phyloP scores from a whole-genome alignment of 1,139 yeast genomes.

The Geotrichum aggregatum region DNA sequence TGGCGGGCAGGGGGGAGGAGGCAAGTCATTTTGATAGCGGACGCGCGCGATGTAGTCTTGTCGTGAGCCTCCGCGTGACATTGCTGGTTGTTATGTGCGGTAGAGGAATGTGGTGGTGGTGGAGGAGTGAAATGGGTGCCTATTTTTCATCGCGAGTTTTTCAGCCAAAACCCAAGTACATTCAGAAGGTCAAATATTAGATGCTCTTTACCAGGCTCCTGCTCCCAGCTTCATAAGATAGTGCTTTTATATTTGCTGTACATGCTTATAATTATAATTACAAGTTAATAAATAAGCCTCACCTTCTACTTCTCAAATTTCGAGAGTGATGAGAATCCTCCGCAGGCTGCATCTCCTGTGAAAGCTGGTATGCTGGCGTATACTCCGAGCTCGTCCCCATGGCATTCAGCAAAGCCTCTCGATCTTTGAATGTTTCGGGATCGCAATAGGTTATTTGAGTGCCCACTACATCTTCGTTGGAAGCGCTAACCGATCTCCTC shows the following conservation, averaged over 20 bases:
- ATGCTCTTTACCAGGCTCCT: too few species aligned
- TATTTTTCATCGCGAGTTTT: neutral
- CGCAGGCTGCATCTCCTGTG: constrained; percentile 20
- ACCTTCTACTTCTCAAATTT: constrained; percentile 5
- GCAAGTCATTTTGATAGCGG: constrained; percentile 79
- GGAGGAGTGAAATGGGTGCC: neutral
- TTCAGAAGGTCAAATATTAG: too few species aligned
- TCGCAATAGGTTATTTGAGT: constrained; percentile 16
- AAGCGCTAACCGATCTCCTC: neutral
- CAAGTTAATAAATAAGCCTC: too few species aligned
- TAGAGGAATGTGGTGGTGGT: constrained; percentile 1
- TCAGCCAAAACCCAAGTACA: too few species aligned
- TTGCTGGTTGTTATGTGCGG: constrained; percentile 14
- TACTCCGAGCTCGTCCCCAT: constrained; percentile 25
- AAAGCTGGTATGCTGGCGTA: constrained; percentile 1
- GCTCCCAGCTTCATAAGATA: too few species aligned
- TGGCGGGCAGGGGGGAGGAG: constrained; percentile 93
- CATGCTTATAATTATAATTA: too few species aligned
- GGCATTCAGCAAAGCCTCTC: constrained; percentile 26
- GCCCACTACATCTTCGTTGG: constrained; percentile 7
- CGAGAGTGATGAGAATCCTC: constrained; percentile 11
- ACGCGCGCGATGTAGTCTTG: constrained; percentile 88
- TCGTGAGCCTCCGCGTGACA: constrained; percentile 36
- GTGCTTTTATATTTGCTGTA: too few species aligned
- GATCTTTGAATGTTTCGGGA: constrained; percentile 11